Evolutionary conservation across 2,329 filamentous ascomycete genomes (phyloP), one percentile per base, ranked within the genome.

Genomic region (Hymenoscyphus occultus): DNA sequence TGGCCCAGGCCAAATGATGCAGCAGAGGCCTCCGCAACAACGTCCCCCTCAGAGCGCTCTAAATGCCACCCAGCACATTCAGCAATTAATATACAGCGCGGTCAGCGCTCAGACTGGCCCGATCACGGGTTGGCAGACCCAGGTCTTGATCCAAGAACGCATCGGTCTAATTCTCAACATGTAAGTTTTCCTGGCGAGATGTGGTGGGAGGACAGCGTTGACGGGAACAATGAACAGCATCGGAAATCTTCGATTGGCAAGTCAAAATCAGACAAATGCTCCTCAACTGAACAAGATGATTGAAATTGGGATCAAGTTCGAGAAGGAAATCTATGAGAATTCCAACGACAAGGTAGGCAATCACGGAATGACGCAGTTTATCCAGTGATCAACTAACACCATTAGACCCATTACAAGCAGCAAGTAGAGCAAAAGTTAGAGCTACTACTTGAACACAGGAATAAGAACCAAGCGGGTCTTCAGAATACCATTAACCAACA

Each of bases 401-500:
- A 48, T 12, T 42, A 75, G 74, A 69, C 64, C 45, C 39, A 64
- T 12, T 75, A 75, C 59, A 74, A 74, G 48, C 66, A 63, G 16
- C 66, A 69, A 54, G 66, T 75, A 5, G 61, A 69, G 7, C 61
- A 66, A 13, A 76, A 76, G 59, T 56, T 74, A 28, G 62, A 68
- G n/a, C 71, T 73, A 56, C 64, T 76, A 40, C 61, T 70, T n/a
- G 69, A 72, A 57, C 66, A 67, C 56, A 68, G 75, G 40, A 69
- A 67, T 61, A 67, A 71, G 31, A 70, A 71, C 58, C 71, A 72
- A 60, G 68, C 69, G n/a, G 67, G 59, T 31, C 65, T 75, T 85
- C 64, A 85, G 79, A 70, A 80, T 74, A 62, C 81, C 75, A 72
- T 80, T 73, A 77, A 78, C 56, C 74, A 74, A 16, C 73, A 75